Base-by-base conservation (phyloP, 75 land plant species). In the Selaginella moellendorffii region DNA sequence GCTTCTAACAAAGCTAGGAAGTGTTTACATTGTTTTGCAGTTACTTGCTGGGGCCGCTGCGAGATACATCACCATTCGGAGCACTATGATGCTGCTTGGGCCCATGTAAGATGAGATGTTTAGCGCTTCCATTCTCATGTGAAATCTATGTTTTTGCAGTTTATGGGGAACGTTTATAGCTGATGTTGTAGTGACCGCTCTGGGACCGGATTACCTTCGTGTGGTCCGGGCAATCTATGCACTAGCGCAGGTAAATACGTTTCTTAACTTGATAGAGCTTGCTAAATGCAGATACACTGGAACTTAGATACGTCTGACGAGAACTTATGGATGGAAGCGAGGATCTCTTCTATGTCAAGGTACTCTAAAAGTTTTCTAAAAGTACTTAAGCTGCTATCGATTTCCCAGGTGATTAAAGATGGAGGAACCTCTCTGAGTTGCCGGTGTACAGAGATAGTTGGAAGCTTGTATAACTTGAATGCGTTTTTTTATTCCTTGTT, bases 111-210 rank as follows among this genome's bases (percentile, higher is more conserved):
- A n/a, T n/a, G n/a, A n/a, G n/a, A n/a, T 19, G 64, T 62, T 62
- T 18, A 26, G 12, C 64, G 9, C 26, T 28, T 22, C 64, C 26
- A n/a, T 20, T 56, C 19, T 9, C 19, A 56, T 56, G 20, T 8
- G 5, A 8, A 20, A 9, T 20, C 26, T 1, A 17, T 51, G 42
- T 22, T 30, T 68, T 17, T 69, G 74, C 83, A 92, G 98, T 67
- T 46, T 92, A 46, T 92, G 96, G 96, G 98, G 96, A 53, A 88
- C 96, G 24, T 76, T 92, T 72, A 53, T 92, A 63, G 98, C 90
- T 18, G 98, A 88, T 71, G 67, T 85, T 31, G 96, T 92, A 23
- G 85, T 88, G 46, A 91, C 80, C 53, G 77, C 83, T 69, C 60
- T 89, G 42, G 98, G 87, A 54, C 85, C 96, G 27, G 98, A 92